Evolutionary conservation across 805 yeast genomes (phyloP), one percentile per base, ranked within the genome.

Genomic region (Candida chauliodis): DNA sequence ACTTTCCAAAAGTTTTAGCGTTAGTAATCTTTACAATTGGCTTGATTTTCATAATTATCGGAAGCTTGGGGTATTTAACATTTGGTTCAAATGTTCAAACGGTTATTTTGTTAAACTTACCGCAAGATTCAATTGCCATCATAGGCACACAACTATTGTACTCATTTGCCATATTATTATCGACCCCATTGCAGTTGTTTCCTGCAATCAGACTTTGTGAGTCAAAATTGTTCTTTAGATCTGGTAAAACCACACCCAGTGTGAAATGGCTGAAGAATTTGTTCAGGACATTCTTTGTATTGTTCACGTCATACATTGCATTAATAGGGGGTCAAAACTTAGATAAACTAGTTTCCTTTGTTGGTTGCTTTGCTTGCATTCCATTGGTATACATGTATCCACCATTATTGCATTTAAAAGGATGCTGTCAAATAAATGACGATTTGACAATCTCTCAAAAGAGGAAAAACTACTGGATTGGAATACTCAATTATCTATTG

Each of bases 351-450:
- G 91, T 85, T 8, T 79, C 90, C 2, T 79, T 85, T 52, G 84
- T 85, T 37, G 95, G 95, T 3, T 82, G 89, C 37, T 81, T 85
- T 62, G 90, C 91, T 1, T 85, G 95, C 52, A 82, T 85, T 39
- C 95, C 95, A 2, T 71, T 85, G 63, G 93, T 85, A 4, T 85
- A 85, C 62, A 80, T 85, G 78, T 84, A 84, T 51, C 93, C 95
- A 7, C 93, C 95, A 13, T 69, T 85, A 70, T 62, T 85, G 37
- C 93, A 85, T 51, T 66, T 78, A 38, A 73, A 66, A 51, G 65
- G 78, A 39, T 75, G 79, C 44, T 67, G 73, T 43, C 48, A 45
- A 24, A 45, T 46, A 37, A 47, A 45, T 18, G 46, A 47, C 5
- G 49, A 47, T 1, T 36, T 52, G 14, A 27, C 31, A 10, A 28